phyloP scores from a whole-genome alignment of 73 alveolate genomes.

The Uronychia setigera region DNA sequence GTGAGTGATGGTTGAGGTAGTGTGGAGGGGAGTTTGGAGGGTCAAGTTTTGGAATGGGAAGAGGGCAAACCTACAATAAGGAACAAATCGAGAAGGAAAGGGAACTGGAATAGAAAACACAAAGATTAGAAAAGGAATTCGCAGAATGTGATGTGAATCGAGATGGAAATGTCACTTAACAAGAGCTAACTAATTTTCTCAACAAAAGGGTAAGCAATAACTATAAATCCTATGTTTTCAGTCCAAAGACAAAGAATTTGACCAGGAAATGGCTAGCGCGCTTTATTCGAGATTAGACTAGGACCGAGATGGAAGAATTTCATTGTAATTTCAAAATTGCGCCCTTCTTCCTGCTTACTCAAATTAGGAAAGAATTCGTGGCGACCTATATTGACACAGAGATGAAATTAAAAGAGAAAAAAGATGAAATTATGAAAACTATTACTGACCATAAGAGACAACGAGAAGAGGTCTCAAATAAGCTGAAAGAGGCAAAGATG shows the following conservation, averaged over 20 bases:
- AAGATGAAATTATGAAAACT: not conserved
- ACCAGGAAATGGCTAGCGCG: constrained; percentile 29
- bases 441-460: constrained; percentile 40
- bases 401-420: not conserved
- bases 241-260: constrained; percentile 42
- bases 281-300: constrained; percentile 22
- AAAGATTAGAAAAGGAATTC: constrained; percentile 30
- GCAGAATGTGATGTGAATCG: constrained; percentile 12
- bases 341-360: not conserved
- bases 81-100: constrained; percentile 37
- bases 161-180: constrained; percentile 28
- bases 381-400: constrained; percentile 22
- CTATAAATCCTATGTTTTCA: not conserved
- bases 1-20: too few species aligned
- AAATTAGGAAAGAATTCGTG: constrained; percentile 36
- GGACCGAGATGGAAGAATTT: constrained; percentile 40
- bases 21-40: too few species aligned
- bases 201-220: constrained; percentile 18
- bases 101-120: constrained; percentile 30
- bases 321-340: constrained; percentile 5
- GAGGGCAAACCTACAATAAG: too few species aligned
- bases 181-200: constrained; percentile 31
- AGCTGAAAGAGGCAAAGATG: constrained; percentile 26
- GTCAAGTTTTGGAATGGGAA: too few species aligned
- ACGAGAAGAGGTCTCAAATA: constrained; percentile 34